Evolutionary conservation across 2,329 filamentous ascomycete species (phyloP).

Genomic region (Fusarium decemcellulare): DNA sequence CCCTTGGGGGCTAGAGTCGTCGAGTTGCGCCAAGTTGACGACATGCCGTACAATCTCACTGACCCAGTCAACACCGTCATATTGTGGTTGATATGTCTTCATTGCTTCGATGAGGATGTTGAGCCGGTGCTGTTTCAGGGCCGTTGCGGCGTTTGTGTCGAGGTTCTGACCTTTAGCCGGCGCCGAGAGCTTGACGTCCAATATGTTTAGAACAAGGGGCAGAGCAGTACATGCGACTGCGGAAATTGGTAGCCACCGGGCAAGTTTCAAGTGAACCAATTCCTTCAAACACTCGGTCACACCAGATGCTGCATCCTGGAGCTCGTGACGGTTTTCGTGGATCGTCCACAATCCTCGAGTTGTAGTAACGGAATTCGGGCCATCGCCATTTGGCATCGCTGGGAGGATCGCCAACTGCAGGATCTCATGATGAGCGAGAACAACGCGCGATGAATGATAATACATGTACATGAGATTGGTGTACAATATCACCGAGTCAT

Average conservation of each 20-base stretch:
- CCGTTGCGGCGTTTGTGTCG: constrained; percentile 47
- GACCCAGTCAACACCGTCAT: constrained; percentile 62
- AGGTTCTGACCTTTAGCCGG: constrained; percentile 40
- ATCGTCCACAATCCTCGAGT: constrained; percentile 52
- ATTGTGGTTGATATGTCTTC: constrained; percentile 61
- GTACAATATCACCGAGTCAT: constrained; percentile 61
- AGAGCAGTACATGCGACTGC: constrained; percentile 55
- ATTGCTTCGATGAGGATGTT: constrained; percentile 56
- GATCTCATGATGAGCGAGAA: constrained; percentile 63
- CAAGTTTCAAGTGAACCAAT: constrained; percentile 60
- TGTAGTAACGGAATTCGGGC: constrained; percentile 36
- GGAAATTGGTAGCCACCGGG: constrained; percentile 62
- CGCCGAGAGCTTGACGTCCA: constrained; percentile 53
- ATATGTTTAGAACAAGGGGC: constrained; percentile 51
- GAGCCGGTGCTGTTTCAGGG: constrained; percentile 59
- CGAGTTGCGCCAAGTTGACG: constrained; percentile 57
- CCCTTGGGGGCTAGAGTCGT: constrained; percentile 45
- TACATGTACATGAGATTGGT: constrained; percentile 66
- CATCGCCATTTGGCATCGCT: constrained; percentile 51
- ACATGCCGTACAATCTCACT: constrained; percentile 60
- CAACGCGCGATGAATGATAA: constrained; percentile 61
- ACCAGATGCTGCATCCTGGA: constrained; percentile 60
- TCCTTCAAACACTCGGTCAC: constrained; percentile 63
- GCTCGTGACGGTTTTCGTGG: constrained; percentile 58
- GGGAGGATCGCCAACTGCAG: constrained; percentile 59